Percentiles rank a stretch among this genome's conserved stretches.
phyloP scores from a whole-genome alignment of 106 monocot genomes.

The Chionographis japonica region DNA sequence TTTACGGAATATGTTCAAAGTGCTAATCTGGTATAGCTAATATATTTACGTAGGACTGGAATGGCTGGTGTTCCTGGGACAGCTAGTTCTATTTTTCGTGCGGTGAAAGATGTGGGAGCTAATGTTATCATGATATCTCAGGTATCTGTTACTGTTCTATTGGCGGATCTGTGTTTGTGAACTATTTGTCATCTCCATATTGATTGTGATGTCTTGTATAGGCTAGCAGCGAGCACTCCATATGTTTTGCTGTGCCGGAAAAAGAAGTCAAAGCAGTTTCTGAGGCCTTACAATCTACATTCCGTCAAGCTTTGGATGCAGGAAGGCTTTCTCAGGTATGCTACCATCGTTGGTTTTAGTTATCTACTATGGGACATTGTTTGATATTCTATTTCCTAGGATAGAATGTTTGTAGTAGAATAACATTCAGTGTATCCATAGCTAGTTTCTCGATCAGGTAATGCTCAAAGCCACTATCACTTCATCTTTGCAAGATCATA shows the following conservation, averaged over 20 bases:
- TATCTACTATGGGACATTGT: neutral
- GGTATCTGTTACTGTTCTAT: slow-evolving; percentile 31
- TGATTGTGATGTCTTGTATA: slow-evolving; percentile 25
- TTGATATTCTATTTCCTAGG: too few species aligned
- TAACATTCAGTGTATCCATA: too few species aligned
- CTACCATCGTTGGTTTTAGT: neutral
- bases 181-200: neutral
- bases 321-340: slow-evolving; percentile 90
- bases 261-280: slow-evolving; percentile 73
- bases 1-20: neutral
- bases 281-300: slow-evolving; percentile 47
- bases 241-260: slow-evolving; percentile 97
- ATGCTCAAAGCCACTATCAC: too few species aligned
- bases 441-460: too few species aligned
- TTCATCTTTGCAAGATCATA: too few species aligned
- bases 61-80: slow-evolving; percentile 99
- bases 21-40: neutral
- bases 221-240: slow-evolving; percentile 97
- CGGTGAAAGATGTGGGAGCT: slow-evolving; percentile 96
- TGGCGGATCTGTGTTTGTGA: neutral
- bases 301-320: slow-evolving; percentile 81
- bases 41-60: slow-evolving; percentile 59
- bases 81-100: slow-evolving; percentile 89
- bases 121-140: slow-evolving; percentile 99
- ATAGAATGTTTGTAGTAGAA: too few species aligned